A percentile compares a stretch with the other conserved stretches of the same genome.
These are phyloP conservation scores for Vickermania spadyakhi DNA, from an alignment of 208 protist genomes.

Conservation along the genomic window DNA sequence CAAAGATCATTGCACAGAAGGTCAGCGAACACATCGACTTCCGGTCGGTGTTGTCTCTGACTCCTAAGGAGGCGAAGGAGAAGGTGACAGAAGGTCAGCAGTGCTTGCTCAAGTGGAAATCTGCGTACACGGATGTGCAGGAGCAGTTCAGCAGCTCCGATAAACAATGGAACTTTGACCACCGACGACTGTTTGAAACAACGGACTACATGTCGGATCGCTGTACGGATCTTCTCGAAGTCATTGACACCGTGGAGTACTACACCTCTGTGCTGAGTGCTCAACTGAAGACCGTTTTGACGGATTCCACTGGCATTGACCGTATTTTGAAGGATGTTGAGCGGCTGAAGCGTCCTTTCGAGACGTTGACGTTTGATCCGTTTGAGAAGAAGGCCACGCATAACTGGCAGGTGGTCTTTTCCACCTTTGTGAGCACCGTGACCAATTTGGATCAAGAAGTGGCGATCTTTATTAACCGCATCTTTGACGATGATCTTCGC, in stretches of 20 bases:
- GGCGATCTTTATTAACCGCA: slow-evolving; percentile 95
- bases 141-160: slow-evolving; percentile 95
- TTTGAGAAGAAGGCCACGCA: slow-evolving; percentile 91
- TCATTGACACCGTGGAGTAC: slow-evolving; percentile 92
- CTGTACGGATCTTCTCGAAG: slow-evolving; percentile 92
- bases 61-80: slow-evolving; percentile 54
- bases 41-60: slow-evolving; percentile 74
- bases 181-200: slow-evolving; percentile 93
- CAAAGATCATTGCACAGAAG: slow-evolving; percentile 93
- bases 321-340: slow-evolving; percentile 92
- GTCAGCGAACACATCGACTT: slow-evolving; percentile 92
- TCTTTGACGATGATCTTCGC: slow-evolving; percentile 96
- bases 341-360: slow-evolving; percentile 91
- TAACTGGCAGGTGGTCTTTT: slow-evolving; percentile 90
- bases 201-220: slow-evolving; percentile 97
- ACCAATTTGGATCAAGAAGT: slow-evolving; percentile 91
- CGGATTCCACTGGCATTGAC: slow-evolving; percentile 94
- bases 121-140: slow-evolving; percentile 89
- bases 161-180: slow-evolving; percentile 98
- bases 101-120: slow-evolving; percentile 93
- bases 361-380: slow-evolving; percentile 93
- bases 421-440: slow-evolving; percentile 90
- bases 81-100: slow-evolving; percentile 89
- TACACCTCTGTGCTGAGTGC: slow-evolving; percentile 95
- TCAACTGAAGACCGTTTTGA: slow-evolving; percentile 96